Base-by-base conservation (phyloP, 768 basidiomycete species). In the Hygrophorus pudorinus region DNA sequence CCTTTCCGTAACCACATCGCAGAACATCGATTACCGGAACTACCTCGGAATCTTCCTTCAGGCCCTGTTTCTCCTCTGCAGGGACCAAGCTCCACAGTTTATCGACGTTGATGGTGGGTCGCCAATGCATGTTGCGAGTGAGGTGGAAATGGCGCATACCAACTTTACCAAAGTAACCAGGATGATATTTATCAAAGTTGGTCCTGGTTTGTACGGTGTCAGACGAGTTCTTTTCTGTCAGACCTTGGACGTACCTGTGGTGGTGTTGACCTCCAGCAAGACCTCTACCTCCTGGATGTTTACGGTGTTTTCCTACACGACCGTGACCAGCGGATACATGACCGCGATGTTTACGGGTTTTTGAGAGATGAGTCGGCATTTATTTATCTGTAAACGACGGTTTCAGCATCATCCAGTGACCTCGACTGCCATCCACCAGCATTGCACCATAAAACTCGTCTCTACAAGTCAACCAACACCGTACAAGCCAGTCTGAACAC, bases 281-380 rank as follows among this genome's bases (percentile, higher is more conserved):
- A 96, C 96, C 96, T 70, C 96, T 90, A 88, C 96, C 96, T 74
- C 96, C 96, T 45, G 96, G 96, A 65, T 97, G 94, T 71, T 97
- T 98, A 67, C 96, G 87, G 81, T 99, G 96, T 81, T 98, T 98
- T 57, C 96, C 96, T 62, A 99, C 89, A 86, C 96, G 94, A 67
- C 96, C 96, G 70, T 98, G 85, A 73, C 96, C 96, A 64, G 93
- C 92, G 56, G 94, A 99, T 59, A 99, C 93, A 75, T 98, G 93
- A 59, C 94, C 94, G 62, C 94, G 81, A 72, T 96, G 93, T 73
- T 99, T 99, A 72, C 94, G 85, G 68, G 94, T 98, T 72, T 97
- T 97, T 59, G 83, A 76, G 73, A 92, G 75, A 64, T 77, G 91
- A 65, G 93, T 90, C 67, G 96, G 96, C 96, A 96, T 97, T 64